Evolutionary conservation across 2,329 filamentous ascomycete genomes (phyloP).

Genomic region (Emmonsia crescens): DNA sequence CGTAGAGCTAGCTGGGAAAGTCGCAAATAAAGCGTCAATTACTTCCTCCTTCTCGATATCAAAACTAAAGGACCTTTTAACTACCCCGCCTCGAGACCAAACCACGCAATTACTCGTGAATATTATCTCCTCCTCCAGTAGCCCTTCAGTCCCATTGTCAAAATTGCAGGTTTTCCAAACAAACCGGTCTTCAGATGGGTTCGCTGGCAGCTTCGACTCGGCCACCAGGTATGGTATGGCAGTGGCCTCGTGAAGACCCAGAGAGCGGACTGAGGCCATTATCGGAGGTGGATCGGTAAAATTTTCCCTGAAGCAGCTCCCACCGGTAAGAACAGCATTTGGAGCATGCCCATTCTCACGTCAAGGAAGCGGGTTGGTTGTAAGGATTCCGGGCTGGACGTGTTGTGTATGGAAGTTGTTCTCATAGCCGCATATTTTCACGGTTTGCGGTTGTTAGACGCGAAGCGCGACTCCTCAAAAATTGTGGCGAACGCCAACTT

Average conservation of each 20-base stretch:
- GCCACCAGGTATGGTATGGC: slow-evolving; percentile 72
- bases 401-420: slow-evolving; percentile 8
- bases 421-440: neutral
- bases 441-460: neutral
- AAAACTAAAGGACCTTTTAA: slow-evolving; percentile 79
- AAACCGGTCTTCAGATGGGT: slow-evolving; percentile 56
- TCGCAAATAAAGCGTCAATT: slow-evolving; percentile 76
- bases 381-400: slow-evolving; percentile 11
- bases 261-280: slow-evolving; percentile 86
- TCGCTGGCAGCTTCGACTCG: slow-evolving; percentile 62
- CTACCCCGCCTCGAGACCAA: slow-evolving; percentile 77
- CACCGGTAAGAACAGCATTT: slow-evolving; percentile 17
- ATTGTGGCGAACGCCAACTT: neutral
- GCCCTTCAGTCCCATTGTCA: slow-evolving; percentile 31
- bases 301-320: slow-evolving; percentile 14
- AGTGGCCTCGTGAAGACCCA: slow-evolving; percentile 81
- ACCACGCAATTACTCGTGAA: slow-evolving; percentile 66
- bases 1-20: slow-evolving; percentile 49
- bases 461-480: slow-evolving; percentile 4
- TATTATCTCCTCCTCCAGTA: slow-evolving; percentile 67
- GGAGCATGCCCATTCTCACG: slow-evolving; percentile 21
- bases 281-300: slow-evolving; percentile 18
- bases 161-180: slow-evolving; percentile 58
- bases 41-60: slow-evolving; percentile 77
- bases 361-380: slow-evolving; percentile 9